Percentiles rank a stretch among this genome's conserved stretches.
phyloP scores from a whole-genome alignment of 768 basidiomycete species.

The Amanita rubescens region DNA sequence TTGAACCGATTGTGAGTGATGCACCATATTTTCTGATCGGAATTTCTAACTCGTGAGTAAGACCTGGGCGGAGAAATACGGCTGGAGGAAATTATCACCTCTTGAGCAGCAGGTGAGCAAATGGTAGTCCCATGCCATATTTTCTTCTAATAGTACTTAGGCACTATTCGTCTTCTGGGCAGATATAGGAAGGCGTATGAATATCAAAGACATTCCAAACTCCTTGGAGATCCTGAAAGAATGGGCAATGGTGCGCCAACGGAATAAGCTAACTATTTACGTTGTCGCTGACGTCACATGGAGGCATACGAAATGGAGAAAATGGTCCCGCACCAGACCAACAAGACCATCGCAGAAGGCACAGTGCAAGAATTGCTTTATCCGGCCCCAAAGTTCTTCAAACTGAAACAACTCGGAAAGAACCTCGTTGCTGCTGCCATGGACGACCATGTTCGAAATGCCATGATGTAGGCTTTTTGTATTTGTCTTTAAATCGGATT shows the following conservation, averaged over 20 bases:
- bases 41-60: constrained; percentile 8
- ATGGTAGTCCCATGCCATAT: neutral
- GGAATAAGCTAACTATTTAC: neutral
- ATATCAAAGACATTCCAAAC: constrained; percentile 38
- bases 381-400: too few relatives aligned
- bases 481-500: constrained; percentile 23
- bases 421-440: constrained; percentile 14
- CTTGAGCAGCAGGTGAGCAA: constrained; percentile 32
- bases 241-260: constrained; percentile 31
- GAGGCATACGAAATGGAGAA: too few relatives aligned
- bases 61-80: constrained; percentile 34
- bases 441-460: too few relatives aligned
- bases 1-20: constrained; percentile 30
- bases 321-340: too few relatives aligned
- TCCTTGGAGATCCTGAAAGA: constrained; percentile 26
- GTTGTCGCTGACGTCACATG: neutral
- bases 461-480: too few relatives aligned
- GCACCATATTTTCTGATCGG: neutral
- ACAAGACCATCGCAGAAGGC: too few relatives aligned
- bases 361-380: too few relatives aligned
- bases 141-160: constrained; percentile 12
- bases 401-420: constrained; percentile 26
- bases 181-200: constrained; percentile 40
- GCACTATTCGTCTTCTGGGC: constrained; percentile 37
- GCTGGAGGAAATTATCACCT: constrained; percentile 37